phyloP scores from a whole-genome alignment of 176 grass and related monocot species.

The Miscanthus lutarioriparius region DNA sequence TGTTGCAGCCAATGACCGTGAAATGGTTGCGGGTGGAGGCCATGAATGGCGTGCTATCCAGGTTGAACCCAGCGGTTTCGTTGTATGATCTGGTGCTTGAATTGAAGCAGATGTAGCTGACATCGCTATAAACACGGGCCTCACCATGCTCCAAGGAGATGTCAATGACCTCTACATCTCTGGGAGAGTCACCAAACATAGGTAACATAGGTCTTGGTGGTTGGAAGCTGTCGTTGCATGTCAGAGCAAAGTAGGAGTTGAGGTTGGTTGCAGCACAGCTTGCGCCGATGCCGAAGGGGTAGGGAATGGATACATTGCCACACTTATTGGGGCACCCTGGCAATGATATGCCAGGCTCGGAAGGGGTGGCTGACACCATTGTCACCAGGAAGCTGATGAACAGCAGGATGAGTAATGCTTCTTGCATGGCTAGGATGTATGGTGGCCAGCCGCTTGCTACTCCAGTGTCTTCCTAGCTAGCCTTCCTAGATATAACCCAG shows the following conservation, averaged over 20 bases:
- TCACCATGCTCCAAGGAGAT: constrained; percentile 36
- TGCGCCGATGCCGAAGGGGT: constrained; percentile 34
- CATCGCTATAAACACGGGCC: neutral
- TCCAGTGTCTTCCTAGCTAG: no score
- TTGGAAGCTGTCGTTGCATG: constrained; percentile 23
- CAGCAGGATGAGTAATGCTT: no score
- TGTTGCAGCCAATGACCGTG: constrained; percentile 34
- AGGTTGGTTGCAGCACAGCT: constrained; percentile 9
- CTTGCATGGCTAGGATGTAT: no score
- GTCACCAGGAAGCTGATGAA: no score
- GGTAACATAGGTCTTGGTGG: constrained; percentile 15
- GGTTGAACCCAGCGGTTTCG: no score
- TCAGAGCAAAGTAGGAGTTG: neutral
- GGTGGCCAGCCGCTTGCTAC: no score
- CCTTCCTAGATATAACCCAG: no score
- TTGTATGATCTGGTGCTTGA: constrained; percentile 14
- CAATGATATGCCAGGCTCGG: neutral
- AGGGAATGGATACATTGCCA: constrained; percentile 23
- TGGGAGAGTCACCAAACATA: neutral
- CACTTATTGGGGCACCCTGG: constrained; percentile 42
- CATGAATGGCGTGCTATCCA: neutral
- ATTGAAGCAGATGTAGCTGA: constrained; percentile 34
- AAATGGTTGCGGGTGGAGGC: constrained; percentile 30
- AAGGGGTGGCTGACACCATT: no score
- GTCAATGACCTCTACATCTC: neutral